Evolutionary conservation across 192 early-diverging fungal genomes (phyloP).

Genomic region (Umbelopsis vinacea): DNA sequence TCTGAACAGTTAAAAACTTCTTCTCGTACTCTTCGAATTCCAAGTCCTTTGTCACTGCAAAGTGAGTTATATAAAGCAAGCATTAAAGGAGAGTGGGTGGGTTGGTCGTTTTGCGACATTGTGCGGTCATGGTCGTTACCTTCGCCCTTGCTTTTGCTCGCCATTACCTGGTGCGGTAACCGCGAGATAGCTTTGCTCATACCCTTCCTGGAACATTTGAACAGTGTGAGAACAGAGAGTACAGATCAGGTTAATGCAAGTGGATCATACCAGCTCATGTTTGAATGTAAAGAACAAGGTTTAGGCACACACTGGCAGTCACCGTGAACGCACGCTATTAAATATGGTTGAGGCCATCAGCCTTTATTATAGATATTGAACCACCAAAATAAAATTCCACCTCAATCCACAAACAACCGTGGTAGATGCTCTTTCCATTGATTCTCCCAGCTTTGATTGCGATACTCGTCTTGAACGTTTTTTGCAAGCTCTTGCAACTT

Average conservation of each 20-base stretch:
- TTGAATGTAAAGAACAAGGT: background rate
- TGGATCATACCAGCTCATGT: background rate
- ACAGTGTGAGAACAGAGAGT: background rate
- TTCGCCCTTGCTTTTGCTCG: constrained; percentile 19
- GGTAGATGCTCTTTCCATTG: constrained; percentile 26
- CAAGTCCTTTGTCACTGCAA: constrained; percentile 51
- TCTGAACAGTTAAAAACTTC: constrained; percentile 65
- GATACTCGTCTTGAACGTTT: constrained; percentile 23
- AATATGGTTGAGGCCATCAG: background rate
- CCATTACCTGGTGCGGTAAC: constrained; percentile 17
- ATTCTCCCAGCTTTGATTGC: constrained; percentile 26
- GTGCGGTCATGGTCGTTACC: background rate
- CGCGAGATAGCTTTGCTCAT: constrained; percentile 23
- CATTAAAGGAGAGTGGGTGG: no score
- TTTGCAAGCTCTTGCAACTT: constrained; percentile 22
- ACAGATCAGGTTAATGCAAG: background rate
- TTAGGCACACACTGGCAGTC: background rate
- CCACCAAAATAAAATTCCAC: background rate
- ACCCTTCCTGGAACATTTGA: background rate
- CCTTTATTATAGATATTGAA: background rate
- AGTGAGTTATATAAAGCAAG: background rate
- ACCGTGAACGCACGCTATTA: background rate
- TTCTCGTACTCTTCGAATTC: constrained; percentile 69
- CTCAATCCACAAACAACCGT: constrained; percentile 18
- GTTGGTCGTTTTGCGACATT: background rate